Evolutionary conservation across 768 basidiomycete genomes (phyloP), one percentile per base, ranked within the genome.

Genomic region (Trametes coccinea): DNA sequence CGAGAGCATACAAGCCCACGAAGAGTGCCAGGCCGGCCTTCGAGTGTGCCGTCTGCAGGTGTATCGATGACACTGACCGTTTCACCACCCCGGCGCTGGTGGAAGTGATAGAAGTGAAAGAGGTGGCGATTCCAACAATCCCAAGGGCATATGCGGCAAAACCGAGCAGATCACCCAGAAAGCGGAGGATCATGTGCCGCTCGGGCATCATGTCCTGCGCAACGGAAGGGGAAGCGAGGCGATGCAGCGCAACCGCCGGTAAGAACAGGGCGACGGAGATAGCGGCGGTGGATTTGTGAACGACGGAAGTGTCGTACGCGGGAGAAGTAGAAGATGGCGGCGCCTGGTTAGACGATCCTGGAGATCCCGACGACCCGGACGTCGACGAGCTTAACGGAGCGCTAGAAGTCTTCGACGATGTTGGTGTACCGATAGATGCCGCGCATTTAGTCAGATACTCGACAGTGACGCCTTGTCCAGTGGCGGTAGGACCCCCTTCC

Each of bases 11-110:
- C 22, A 92, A 74, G 41, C 78, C 79, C 43, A 83, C 60, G 69
- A 88, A 89, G 14, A 93, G 80, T 16, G 80, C 81, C 45, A 92
- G 74, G 37, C 89, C 88, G 1, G 82, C 85, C 69, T 79, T 77
- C 34, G 87, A 84, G 68, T 93, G 92, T 7, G 72, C 69, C 2
- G 91, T 92, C 60, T 75, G 77, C 47, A 92, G 78, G 60, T 74
- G 53, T 14, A 65, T 52, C 45, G 68, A 63, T 44, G 72, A 64
- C 11, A 76, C 70, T 48, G 75, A 69, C 48, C 78, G 76, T 64
- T 74, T 78, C 33, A 59, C 39, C 34, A 72, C n/a, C 7, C 52
- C 41, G 11, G 70, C 56, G 6, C 74, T 16, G 44, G 63, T 60
- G 43, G 73, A 65, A 27, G 64, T 73, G 55, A 83, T 80, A 44